Conservation (phyloP, 345 rosid species). For the Populus alba region DNA sequence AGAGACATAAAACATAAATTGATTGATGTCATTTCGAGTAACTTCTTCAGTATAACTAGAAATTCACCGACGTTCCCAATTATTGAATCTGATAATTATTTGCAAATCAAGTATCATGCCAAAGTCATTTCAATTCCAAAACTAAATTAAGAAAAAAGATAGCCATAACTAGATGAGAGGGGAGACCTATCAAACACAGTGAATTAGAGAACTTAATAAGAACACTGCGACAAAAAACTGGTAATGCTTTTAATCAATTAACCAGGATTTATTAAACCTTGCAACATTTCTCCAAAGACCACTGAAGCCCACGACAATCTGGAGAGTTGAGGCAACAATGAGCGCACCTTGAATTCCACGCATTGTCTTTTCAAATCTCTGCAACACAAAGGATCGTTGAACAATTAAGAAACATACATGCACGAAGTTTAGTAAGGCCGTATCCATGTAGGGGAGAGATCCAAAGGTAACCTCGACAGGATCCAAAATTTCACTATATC, state of each 20-base stretch:
- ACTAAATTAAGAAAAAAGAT: background rate
- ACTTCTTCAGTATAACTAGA: background rate
- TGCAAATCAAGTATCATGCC: background rate
- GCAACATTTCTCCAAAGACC: slow-evolving; percentile 98
- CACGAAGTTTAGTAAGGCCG: background rate
- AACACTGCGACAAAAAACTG: background rate
- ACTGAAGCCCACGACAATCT: slow-evolving; percentile 87
- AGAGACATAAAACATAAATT: background rate
- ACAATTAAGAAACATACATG: background rate
- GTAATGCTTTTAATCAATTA: background rate
- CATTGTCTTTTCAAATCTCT: slow-evolving; percentile 92
- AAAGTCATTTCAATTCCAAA: background rate
- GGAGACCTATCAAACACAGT: background rate
- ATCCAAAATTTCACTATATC: slow-evolving; percentile 68
- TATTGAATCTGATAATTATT: background rate
- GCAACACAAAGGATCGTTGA: slow-evolving; percentile 18
- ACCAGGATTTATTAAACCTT: slow-evolving; percentile 40
- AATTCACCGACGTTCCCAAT: background rate
- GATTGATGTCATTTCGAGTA: background rate
- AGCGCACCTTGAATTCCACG: slow-evolving; percentile 87
- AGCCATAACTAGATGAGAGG: background rate
- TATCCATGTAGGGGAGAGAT: background rate
- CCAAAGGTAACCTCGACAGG: slow-evolving; percentile 72
- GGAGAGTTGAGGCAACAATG: slow-evolving; percentile 92
- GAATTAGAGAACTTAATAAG: background rate